phyloP scores from a whole-genome alignment of 371 early-diverging fungal species.

The Batrachochytrium dendrobatidis region DNA sequence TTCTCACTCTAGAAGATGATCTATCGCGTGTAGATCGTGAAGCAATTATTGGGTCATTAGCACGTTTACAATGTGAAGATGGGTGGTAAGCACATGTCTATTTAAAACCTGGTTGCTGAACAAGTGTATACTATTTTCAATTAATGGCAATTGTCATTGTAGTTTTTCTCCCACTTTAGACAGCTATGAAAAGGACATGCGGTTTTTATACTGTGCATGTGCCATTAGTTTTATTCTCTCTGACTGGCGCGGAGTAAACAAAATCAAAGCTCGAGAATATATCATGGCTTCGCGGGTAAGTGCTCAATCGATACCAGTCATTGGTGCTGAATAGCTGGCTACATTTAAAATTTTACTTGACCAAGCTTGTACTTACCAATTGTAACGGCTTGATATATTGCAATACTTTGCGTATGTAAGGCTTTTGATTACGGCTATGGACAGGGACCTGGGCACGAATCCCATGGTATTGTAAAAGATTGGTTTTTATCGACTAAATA shows the following conservation, averaged over 20 bases:
- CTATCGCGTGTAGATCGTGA: slow-evolving; percentile 68
- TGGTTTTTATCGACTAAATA: slow-evolving; percentile 1
- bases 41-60: slow-evolving; percentile 54
- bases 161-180: slow-evolving; percentile 62
- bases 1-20: slow-evolving; percentile 84
- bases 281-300: slow-evolving; percentile 61
- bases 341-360: slow-evolving; percentile 13
- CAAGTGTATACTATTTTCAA: too few relatives aligned
- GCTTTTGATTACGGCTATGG: slow-evolving; percentile 75
- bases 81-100: slow-evolving; percentile 60
- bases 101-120: not conserved
- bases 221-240: slow-evolving; percentile 71
- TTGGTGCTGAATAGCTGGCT: not conserved
- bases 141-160: not conserved
- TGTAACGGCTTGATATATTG: too few relatives aligned
- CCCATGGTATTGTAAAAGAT: slow-evolving; percentile 59
- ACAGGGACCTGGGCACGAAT: slow-evolving; percentile 71
- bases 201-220: slow-evolving; percentile 88
- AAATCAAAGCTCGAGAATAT: slow-evolving; percentile 50
- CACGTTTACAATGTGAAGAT: slow-evolving; percentile 58
- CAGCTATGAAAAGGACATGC: slow-evolving; percentile 72
- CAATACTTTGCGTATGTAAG: slow-evolving; percentile 4
- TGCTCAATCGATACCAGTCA: not conserved
- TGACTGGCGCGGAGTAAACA: slow-evolving; percentile 81
- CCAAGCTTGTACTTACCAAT: too few relatives aligned